These are phyloP conservation scores for Aegilops umbellulata DNA, from an alignment of 176 grass and related monocot species.

Conservation along the genomic window DNA sequence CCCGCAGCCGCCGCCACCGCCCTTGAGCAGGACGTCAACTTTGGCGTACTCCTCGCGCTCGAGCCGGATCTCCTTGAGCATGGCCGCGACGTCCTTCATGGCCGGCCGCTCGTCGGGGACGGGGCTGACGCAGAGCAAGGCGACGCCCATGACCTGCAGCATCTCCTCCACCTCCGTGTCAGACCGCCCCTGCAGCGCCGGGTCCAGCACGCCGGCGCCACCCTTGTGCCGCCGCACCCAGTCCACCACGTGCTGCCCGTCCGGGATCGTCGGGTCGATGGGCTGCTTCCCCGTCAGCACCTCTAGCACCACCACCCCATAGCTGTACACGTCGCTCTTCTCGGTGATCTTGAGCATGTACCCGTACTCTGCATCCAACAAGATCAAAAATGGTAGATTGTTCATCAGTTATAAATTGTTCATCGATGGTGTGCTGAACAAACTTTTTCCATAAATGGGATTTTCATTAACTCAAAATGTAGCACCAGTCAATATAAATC, in stretches of 20 bases:
- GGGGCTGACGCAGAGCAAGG: conserved; percentile 72
- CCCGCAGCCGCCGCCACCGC: not conserved
- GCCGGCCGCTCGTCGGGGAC: conserved; percentile 76
- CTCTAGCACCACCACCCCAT: conserved; percentile 93
- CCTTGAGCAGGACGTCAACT: conserved; percentile 67
- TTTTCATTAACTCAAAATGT: no score
- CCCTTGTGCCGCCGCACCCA: conserved; percentile 74
- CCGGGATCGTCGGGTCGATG: conserved; percentile 80
- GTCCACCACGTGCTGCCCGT: conserved; percentile 71
- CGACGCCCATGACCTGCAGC: conserved; percentile 85
- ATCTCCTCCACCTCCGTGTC: conserved; percentile 75
- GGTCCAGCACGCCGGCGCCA: conserved; percentile 53
- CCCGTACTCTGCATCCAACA: conserved; percentile 69
- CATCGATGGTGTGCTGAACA: not conserved
- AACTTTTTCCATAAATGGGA: no score
- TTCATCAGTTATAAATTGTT: no score
- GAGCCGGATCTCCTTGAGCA: conserved; percentile 85
- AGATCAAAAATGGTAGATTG: not conserved
- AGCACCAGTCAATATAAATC: no score
- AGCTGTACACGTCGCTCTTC: conserved; percentile 99
- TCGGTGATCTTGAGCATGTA: conserved; percentile 98
- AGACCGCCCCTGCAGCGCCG: conserved; percentile 34
- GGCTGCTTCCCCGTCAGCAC: conserved; percentile 89
- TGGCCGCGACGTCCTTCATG: conserved; percentile 86
- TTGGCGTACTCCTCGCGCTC: conserved; percentile 75